Conservation (phyloP, 371 early-diverging fungal genomes). For the Coemansia sp. region DNA sequence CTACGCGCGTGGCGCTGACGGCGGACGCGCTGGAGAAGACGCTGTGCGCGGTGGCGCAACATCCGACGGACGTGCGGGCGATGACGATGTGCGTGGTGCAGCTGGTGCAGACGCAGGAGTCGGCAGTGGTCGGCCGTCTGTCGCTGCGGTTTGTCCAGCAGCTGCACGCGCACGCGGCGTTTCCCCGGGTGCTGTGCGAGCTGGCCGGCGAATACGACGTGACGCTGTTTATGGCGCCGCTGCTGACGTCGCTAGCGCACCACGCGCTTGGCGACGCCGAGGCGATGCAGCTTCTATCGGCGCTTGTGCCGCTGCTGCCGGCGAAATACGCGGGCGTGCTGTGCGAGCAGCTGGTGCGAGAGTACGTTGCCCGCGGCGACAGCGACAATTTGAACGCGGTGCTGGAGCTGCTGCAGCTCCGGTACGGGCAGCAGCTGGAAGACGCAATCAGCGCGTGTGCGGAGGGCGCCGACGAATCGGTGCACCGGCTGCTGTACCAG, state of each 20-base stretch:
- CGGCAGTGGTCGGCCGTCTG: neutral
- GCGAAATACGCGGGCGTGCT: conserved; percentile 1
- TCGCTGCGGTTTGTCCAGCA: conserved; percentile 6
- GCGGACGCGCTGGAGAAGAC: conserved; percentile 28
- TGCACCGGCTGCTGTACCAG: conserved; percentile 29
- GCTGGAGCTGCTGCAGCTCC: conserved; percentile 31
- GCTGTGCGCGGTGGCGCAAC: conserved; percentile 35
- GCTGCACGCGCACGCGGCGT: conserved; percentile 11
- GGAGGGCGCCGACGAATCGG: conserved; percentile 4
- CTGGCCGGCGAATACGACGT: conserved; percentile 23
- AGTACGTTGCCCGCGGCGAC: conserved; percentile 11
- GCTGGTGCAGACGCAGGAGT: conserved; percentile 37
- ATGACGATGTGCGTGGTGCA: conserved; percentile 41
- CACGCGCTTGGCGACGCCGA: conserved; percentile 1
- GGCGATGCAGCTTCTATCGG: conserved; percentile 1
- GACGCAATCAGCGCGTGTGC: conserved; percentile 43
- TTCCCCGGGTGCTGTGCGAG: conserved; percentile 10
- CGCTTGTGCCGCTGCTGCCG: conserved; percentile 20
- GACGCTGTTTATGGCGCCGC: conserved; percentile 11
- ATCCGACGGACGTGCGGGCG: conserved; percentile 21
- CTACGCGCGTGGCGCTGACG: conserved; percentile 29
- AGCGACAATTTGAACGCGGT: neutral
- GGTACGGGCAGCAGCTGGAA: conserved; percentile 39
- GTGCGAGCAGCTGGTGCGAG: conserved; percentile 26
- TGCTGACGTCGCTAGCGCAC: conserved; percentile 14